These are phyloP conservation scores for Zizania latifolia DNA, from an alignment of 176 grass and related monocot genomes.

Conservation along the genomic window DNA sequence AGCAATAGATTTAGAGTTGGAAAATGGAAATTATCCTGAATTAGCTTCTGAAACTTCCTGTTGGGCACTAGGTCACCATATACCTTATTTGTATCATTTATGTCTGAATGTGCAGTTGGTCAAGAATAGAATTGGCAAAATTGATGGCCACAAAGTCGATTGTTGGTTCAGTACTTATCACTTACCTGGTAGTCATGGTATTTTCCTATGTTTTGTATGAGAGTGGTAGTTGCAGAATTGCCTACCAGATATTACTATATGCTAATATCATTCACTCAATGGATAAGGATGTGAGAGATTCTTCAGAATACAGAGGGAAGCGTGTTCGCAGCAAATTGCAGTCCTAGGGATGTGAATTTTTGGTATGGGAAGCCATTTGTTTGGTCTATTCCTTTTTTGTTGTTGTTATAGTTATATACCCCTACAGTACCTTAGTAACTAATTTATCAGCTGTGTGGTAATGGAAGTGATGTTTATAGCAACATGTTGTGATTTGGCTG, in stretches of 20 bases:
- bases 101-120: background rate
- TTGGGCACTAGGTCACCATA: background rate
- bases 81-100: background rate
- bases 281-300: background rate
- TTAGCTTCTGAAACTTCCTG: background rate
- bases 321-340: background rate
- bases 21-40: background rate
- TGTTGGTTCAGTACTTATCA: background rate
- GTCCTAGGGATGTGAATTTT: background rate
- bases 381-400: background rate
- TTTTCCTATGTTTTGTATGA: background rate
- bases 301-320: background rate
- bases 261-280: background rate
- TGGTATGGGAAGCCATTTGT: background rate
- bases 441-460: background rate
- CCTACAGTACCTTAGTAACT: background rate
- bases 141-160: background rate
- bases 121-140: background rate
- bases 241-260: background rate
- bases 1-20: background rate
- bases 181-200: background rate
- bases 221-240: background rate
- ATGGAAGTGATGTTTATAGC: background rate
- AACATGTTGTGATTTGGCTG: background rate
- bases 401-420: background rate